Conservation (phyloP, 2,329 filamentous ascomycete genomes). For the Rhytidhysteron rufulum region DNA sequence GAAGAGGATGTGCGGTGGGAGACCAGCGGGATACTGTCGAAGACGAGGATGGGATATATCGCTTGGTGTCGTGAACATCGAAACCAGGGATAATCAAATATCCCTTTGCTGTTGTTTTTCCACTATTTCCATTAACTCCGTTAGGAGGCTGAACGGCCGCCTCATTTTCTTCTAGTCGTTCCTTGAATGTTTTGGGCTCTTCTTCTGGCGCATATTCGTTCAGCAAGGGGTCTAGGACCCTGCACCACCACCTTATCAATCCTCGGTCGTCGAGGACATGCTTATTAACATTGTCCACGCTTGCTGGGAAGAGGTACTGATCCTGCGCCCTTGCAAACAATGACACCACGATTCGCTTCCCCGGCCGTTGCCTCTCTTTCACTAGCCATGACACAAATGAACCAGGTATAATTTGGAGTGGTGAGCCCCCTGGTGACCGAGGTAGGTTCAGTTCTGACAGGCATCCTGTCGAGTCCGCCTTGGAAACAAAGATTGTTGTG, state of each 20-base stretch:
- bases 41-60: constrained; percentile 63
- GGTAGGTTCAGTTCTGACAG: constrained; percentile 62
- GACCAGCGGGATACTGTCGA: constrained; percentile 45
- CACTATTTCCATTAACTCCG: constrained; percentile 33
- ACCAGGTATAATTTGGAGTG: constrained; percentile 68
- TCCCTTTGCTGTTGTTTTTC: constrained; percentile 53
- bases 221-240: constrained; percentile 74
- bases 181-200: constrained; percentile 25
- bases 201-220: constrained; percentile 45
- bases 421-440: constrained; percentile 53
- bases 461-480: constrained; percentile 94
- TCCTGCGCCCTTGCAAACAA: constrained; percentile 89
- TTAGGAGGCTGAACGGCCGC: constrained; percentile 11
- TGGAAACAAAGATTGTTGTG: constrained; percentile 90
- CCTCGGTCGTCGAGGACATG: constrained; percentile 89
- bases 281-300: constrained; percentile 77
- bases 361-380: constrained; percentile 59
- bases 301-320: constrained; percentile 93
- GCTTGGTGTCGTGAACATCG: constrained; percentile 74
- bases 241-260: constrained; percentile 94
- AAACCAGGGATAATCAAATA: constrained; percentile 87
- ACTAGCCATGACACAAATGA: constrained; percentile 76
- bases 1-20: constrained; percentile 66
- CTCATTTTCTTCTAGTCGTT: constrained; percentile 26
- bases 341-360: constrained; percentile 71